Evolutionary conservation across 1,284 basidiomycete species (phyloP), one percentile per base, ranked within the genome.

Genomic region (Golubevia pallescens): DNA sequence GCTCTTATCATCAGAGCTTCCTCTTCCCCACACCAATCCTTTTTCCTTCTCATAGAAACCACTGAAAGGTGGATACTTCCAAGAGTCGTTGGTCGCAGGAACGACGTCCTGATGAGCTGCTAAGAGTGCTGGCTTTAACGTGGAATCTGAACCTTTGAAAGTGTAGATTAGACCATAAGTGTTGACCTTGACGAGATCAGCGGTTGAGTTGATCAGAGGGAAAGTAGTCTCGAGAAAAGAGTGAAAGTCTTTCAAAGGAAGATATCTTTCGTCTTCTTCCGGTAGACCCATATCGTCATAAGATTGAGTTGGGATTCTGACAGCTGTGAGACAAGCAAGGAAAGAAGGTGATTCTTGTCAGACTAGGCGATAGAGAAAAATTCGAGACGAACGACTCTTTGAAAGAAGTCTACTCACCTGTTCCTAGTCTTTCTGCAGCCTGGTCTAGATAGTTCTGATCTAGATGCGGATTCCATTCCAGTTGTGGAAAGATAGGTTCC

Each of bases 21-120:
- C 91, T 66, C 91, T 87, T 1, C 90, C 91, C 90, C 90, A 91
- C 57, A 92, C 87, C 71, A 82, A 87, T 65, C 88, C 83, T 51
- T 38, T 38, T 10, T 38, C 34, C 10, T 68, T 85, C 66, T 60
- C 75, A 88, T 92, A 90, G 72, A 88, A 82, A 2, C 91, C 91
- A 6, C 89, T 90, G 77, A 88, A 92, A 1, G 91, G 90, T 8
- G 89, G 89, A 70, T 91, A 87, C 0, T 84, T 87, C 91, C 91
- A 92, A 2, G 90, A 89, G 58, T 88, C 86, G 23, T 87, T 87
- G 63, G 91, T 88, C 1, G 90, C 89, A 20, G 90, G 89, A 1
- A 90, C 89, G 48, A 89, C 89, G 74, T 90, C 91, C 87, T 92
- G 90, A 77, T 92, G 91, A 0, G 88, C 90, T 19, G 89, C 88